Evolutionary conservation across 345 rosid species (phyloP).

Genomic region (Heritiera fomes): DNA sequence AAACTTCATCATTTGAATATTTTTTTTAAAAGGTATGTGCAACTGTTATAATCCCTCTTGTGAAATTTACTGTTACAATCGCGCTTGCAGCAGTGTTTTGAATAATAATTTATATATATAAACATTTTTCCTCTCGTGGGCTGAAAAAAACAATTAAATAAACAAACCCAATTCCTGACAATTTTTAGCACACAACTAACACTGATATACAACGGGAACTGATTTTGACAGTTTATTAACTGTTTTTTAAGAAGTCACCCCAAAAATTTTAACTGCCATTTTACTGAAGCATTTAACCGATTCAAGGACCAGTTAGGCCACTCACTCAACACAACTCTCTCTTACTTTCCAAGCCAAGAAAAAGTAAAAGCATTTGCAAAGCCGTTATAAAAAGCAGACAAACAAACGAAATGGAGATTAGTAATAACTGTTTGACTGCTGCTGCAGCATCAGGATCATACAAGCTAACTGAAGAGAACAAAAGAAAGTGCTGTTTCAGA

Average conservation of each 20-base stretch:
- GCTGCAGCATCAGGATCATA: background rate
- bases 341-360: background rate
- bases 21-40: background rate
- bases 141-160: no score
- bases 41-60: no score
- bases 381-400: background rate
- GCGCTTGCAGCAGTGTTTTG: no score
- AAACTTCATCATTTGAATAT: no score
- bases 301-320: background rate
- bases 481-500: conserved; percentile 19
- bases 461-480: conserved; percentile 26
- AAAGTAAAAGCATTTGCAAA: conserved; percentile 25
- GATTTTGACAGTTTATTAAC: background rate
- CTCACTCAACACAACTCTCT: background rate
- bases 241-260: background rate
- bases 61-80: no score
- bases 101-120: no score
- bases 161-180: no score
- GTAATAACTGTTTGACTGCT: background rate
- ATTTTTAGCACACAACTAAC: no score
- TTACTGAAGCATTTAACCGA: background rate
- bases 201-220: no score
- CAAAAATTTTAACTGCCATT: background rate
- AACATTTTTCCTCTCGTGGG: no score
- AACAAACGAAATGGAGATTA: background rate